Evolutionary conservation across 495 filamentous ascomycete genomes (phyloP).

Genomic region (Lophium mytilinum): DNA sequence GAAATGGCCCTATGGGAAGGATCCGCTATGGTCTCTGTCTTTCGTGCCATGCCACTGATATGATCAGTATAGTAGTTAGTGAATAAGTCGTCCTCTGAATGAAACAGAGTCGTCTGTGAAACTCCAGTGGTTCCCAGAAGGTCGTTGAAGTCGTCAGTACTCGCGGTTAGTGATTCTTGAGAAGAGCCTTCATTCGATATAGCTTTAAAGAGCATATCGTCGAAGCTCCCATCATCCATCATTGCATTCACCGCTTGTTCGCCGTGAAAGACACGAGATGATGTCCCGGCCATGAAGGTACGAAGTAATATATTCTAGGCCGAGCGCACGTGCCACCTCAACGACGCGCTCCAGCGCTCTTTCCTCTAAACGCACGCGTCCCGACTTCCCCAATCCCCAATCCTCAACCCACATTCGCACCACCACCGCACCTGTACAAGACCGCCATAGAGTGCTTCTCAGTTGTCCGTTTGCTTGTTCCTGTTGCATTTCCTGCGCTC

Average conservation of each 20-base stretch:
- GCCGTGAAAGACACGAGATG: neutral
- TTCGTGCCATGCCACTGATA: too few relatives aligned
- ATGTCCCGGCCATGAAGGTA: neutral
- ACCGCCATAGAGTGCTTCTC: neutral
- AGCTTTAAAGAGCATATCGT: slow-evolving; percentile 27
- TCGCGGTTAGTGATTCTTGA: slow-evolving; percentile 21
- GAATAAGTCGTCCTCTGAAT: too few relatives aligned
- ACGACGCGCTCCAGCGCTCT: neutral
- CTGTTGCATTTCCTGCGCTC: neutral
- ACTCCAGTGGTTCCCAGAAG: neutral
- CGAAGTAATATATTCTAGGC: neutral
- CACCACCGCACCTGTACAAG: neutral
- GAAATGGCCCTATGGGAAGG: too few relatives aligned
- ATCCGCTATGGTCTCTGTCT: too few relatives aligned
- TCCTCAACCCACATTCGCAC: neutral
- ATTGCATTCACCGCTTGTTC: neutral
- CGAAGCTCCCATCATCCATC: slow-evolving; percentile 13
- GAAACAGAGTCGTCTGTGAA: neutral
- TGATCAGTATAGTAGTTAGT: too few relatives aligned
- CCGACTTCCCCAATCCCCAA: neutral
- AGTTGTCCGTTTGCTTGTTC: neutral
- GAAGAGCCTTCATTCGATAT: slow-evolving; percentile 9
- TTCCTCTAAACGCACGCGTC: neutral
- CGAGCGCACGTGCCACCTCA: neutral
- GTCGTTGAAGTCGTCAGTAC: slow-evolving; percentile 2